Conservation (phyloP, 2,329 filamentous ascomycete genomes). For the Verticillium longisporum region DNA sequence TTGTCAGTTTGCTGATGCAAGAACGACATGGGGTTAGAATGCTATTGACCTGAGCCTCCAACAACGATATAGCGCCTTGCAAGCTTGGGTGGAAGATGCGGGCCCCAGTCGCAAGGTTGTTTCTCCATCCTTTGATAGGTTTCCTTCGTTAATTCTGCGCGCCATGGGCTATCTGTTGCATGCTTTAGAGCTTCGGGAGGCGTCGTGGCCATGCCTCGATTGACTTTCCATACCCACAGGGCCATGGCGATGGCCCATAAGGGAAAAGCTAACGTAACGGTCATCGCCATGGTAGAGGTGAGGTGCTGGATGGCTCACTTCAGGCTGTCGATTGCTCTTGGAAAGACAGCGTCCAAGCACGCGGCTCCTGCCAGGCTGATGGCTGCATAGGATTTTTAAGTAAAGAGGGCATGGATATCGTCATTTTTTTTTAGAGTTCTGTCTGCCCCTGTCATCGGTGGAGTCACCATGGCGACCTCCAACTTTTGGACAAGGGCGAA, state of each 20-base stretch:
- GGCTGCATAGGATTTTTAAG: too few relatives aligned
- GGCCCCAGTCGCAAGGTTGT: slow-evolving; percentile 28
- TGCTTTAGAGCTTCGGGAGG: slow-evolving; percentile 25
- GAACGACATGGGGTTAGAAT: neutral
- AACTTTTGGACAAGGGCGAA: too few relatives aligned
- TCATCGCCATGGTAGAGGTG: neutral
- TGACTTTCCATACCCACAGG: slow-evolving; percentile 27
- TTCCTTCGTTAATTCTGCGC: slow-evolving; percentile 22
- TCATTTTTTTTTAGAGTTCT: too few relatives aligned
- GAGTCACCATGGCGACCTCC: too few relatives aligned
- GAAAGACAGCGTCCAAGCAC: too few relatives aligned
- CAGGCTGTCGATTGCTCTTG: too few relatives aligned
- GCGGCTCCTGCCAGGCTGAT: too few relatives aligned
- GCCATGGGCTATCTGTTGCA: slow-evolving; percentile 24
- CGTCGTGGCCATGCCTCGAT: slow-evolving; percentile 25
- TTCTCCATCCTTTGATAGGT: slow-evolving; percentile 26
- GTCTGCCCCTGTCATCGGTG: too few relatives aligned
- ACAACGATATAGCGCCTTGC: slow-evolving; percentile 37
- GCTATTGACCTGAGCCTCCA: slow-evolving; percentile 35
- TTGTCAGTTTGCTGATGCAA: neutral
- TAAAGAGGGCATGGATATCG: too few relatives aligned
- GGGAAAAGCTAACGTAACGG: too few relatives aligned
- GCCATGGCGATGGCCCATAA: neutral
- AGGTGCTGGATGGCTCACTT: neutral
- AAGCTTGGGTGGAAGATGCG: slow-evolving; percentile 29